Evolutionary conservation across 1,139 yeast genomes (phyloP).

Genomic region (Entelexis sorbosivorans): DNA sequence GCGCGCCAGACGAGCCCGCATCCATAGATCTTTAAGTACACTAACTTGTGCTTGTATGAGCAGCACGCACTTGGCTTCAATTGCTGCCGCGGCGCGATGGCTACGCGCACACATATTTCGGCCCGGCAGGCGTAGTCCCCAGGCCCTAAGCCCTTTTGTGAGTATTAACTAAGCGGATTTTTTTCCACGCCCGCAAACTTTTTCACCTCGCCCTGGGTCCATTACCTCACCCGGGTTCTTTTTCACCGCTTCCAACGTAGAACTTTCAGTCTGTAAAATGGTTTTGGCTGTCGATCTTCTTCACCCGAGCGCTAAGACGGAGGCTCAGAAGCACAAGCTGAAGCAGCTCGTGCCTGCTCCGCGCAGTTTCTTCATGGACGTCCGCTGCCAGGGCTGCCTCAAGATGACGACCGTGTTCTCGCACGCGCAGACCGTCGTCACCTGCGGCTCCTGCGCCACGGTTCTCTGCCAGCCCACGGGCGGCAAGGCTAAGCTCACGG

Average conservation of each 20-base stretch:
- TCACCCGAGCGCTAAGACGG: conserved; percentile 95
- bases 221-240: conserved; percentile 10
- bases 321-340: conserved; percentile 93
- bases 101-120: too few species aligned
- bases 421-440: conserved; percentile 99
- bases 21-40: too few species aligned
- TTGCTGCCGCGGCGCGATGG: too few species aligned
- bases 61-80: too few species aligned
- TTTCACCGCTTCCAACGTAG: conserved; percentile 12
- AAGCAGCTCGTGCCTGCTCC: conserved; percentile 96
- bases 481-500: conserved; percentile 99
- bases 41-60: too few species aligned
- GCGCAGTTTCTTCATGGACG: conserved; percentile 99
- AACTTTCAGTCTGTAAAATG: conserved; percentile 29
- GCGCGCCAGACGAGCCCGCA: too few species aligned
- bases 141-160: conserved; percentile 8
- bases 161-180: conserved; percentile 6
- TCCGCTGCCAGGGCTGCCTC: conserved; percentile 98
- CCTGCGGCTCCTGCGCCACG: conserved; percentile 97
- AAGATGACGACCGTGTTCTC: conserved; percentile 98
- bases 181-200: conserved; percentile 6
- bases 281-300: conserved; percentile 96
- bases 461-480: conserved; percentile 99
- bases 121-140: conserved; percentile 1
- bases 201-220: conserved; percentile 8